Evolutionary conservation across 73 alveolate species (phyloP), one percentile per base, ranked within the genome.

Genomic region (Urostyla sp.): DNA sequence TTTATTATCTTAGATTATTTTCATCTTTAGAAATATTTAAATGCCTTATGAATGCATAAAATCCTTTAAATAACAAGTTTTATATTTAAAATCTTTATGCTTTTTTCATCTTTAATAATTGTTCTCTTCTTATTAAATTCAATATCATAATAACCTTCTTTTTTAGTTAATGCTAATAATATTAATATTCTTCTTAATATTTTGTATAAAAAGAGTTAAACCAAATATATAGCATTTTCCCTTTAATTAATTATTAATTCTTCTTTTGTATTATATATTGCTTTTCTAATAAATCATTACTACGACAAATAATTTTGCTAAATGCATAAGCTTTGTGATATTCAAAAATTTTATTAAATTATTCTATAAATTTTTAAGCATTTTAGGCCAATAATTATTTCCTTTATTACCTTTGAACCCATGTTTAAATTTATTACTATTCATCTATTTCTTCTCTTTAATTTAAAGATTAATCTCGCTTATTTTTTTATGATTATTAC

Each of bases 381-480:
- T 21, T 15, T 59, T 59, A 36, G 20, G 32, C n/a, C 16, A 59
- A 7, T 59, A 35, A 21, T 40, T 59, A 59, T 59, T 59, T 59
- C 30, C 57, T 59, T 23, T 59, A 27, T 59, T 59, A 21, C 24
- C 21, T 59, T 32, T 59, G 21, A n/a, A 59, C 30, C 76, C 76
- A 59, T 35, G 16, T 59, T 35, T 59, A 52, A 8, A 59, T 59
- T 36, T 59, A 35, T 4, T 59, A 52, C 30, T 59, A n/a, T n/a
- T n/a, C n/a, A n/a, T n/a, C n/a, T 31, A 59, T 59, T 31, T 3
- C 57, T 59, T 10, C n/a, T 7, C 35, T 59, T 59, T n/a, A 59
- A 59, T 32, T 11, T 37, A 24, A 23, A 20, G 24, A 11, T 15
- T 55, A 27, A 8, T 24, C 18, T 27, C 24, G 72, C 10, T 55